Conservation (phyloP, 2,329 filamentous ascomycete genomes). For the Fusarium sp. region DNA sequence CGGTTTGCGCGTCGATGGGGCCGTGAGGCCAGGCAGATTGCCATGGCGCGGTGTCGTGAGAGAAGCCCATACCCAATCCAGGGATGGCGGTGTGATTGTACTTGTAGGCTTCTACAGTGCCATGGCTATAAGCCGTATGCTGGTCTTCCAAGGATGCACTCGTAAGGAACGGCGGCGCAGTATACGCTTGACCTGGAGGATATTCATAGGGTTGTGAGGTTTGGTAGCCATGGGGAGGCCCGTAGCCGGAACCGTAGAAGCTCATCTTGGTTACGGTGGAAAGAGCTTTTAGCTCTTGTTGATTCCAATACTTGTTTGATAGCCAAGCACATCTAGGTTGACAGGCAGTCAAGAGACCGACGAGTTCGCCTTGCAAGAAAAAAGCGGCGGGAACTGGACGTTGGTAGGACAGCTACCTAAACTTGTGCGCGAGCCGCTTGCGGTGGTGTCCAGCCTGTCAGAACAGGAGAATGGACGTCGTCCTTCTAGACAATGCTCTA, state of each 20-base stretch:
- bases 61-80: constrained; percentile 48
- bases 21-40: constrained; percentile 29
- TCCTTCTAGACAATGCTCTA: neutral
- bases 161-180: constrained; percentile 13
- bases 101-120: constrained; percentile 33
- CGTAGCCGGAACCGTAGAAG: constrained; percentile 44
- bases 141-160: constrained; percentile 14
- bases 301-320: neutral
- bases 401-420: neutral
- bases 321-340: neutral
- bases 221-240: constrained; percentile 38
- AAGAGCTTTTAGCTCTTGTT: neutral
- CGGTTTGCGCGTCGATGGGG: constrained; percentile 1
- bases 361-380: neutral
- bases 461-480: neutral
- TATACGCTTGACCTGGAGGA: constrained; percentile 25
- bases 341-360: neutral
- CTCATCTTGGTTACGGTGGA: constrained; percentile 42
- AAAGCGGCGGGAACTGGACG: neutral
- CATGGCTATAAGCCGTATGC: constrained; percentile 11
- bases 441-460: neutral
- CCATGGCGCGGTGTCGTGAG: constrained; percentile 26
- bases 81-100: constrained; percentile 49
- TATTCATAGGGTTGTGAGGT: constrained; percentile 36
- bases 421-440: neutral